Evolutionary conservation across 2,329 filamentous ascomycete species (phyloP), one percentile per base, ranked within the genome.

Genomic region (Coleophoma eucalyptorum): DNA sequence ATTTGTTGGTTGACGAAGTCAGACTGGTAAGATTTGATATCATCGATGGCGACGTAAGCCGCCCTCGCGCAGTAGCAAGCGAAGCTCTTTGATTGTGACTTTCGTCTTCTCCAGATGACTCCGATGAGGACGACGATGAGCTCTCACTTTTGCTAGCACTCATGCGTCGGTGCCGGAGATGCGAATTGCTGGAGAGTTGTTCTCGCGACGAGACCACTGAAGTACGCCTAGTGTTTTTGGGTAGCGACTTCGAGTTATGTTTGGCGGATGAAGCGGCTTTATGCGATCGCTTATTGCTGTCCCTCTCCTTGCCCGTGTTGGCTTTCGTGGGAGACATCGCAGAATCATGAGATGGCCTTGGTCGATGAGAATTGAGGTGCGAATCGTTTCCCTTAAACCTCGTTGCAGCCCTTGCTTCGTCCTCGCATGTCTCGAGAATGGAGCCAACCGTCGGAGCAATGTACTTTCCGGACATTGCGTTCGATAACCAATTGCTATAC

Each of bases 1-100:
- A 71, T 11, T 67, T 66, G 48, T 62, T 67, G 2, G 66, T 67
- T 20, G 57, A 55, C 1, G 58, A 60, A 1, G 66, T 61, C 10
- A 63, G 41, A 35, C 56, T 60, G 5, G 66, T 69, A 6, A 65
- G 49, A 26, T 58, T 60, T 3, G 67, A 69, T n/a, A 64, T 49
- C 18, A 61, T 57, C 10, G 66, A 66, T 5, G 67, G 65, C 15
- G 66, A 66, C 5, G 62, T 60, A 20, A 67, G 54, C 21, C 56
- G 54, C 37, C 60, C 54, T 41, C 62, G 55, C 2, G 60, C 58
- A 34, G 54, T 50, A 31, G 60, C 55, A 34, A 64, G 46, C 10
- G 60, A 52, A 4, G 50, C 52, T 34, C 57, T 55, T 15, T 62
- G 59, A 53, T 62, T 57, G 19, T 58, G 55, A 7, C 51, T 38